Evolutionary conservation across 805 yeast genomes (phyloP), one percentile per base, ranked within the genome.

Genomic region (Wickerhamiella siamensis): DNA sequence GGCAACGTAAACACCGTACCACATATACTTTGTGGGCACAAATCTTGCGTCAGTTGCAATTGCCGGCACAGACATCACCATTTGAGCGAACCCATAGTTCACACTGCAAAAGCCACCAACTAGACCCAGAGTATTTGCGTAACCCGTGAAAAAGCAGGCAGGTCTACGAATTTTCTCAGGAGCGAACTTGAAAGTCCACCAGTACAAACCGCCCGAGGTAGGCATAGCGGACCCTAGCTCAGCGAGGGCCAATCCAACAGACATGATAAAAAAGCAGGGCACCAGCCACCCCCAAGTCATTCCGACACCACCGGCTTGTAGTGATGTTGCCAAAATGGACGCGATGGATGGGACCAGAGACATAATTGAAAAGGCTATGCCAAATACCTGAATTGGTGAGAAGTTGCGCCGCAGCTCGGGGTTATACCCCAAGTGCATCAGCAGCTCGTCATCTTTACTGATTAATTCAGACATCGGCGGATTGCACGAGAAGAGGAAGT

Each of bases 251-350:
- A 70, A 47, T 15, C 83, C 84, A n/a, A 75, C 69, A 8, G 65
- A 53, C 42, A 77, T 53, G 43, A 79, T 75, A 50, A 76, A 73
- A 9, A 64, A 45, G 4, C 75, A 68, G 27, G 82, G 68, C 14
- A 74, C 52, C 37, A 75, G 58, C 87, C 88, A 80, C 38, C 83
- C 80, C 87, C 87, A 79, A 2, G 77, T 65, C 43, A 76, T 65
- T 4, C 78, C 74, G 8, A 69, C 74, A 0, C 82, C 75, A 3
- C 86, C 86, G 0, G 79, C 74, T 26, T 70, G 58, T 12, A 79
- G 61, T 16, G 79, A 78, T 38, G 66, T 64, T 8, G 63, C 63
- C 26, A 77, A 53, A 24, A 70, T 65, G 2, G 82, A 71, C 0
- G 81, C 71, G 39, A 77, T 73, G 10, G 79, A 71, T 0, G 82